A percentile compares a stretch with the other conserved stretches of the same genome.
phyloP scores from a whole-genome alignment of 345 rosid genomes.

The Salix udensis region DNA sequence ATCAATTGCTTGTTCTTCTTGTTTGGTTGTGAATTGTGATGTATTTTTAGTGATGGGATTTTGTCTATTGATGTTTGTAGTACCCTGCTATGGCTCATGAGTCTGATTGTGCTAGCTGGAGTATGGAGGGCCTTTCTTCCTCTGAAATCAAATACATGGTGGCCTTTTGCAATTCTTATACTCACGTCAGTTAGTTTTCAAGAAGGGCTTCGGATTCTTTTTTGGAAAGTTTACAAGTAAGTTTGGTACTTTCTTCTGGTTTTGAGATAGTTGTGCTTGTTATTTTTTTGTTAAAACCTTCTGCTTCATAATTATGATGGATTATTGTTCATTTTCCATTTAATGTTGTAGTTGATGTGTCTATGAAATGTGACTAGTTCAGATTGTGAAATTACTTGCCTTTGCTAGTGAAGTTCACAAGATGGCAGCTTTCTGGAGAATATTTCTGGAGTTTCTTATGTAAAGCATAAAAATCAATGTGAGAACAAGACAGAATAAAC shows the following conservation, averaged over 20 bases:
- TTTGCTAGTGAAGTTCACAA: not conserved
- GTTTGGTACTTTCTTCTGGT: not conserved
- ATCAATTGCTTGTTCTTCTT: not conserved
- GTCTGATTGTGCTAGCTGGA: conserved; percentile 77
- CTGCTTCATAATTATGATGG: not conserved
- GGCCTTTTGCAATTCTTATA: conserved; percentile 79
- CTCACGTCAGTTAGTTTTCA: conserved; percentile 75
- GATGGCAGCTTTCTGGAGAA: not conserved
- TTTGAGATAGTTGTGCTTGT: not conserved
- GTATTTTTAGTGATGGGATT: conserved; percentile 7
- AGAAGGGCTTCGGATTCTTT: conserved; percentile 83
- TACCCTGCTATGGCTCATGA: conserved; percentile 86
- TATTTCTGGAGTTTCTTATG: not conserved
- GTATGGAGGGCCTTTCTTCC: conserved; percentile 93
- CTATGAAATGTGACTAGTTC: not conserved
- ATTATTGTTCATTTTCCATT: not conserved
- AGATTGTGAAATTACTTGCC: not conserved
- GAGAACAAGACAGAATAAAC: not conserved
- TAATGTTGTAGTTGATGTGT: not conserved
- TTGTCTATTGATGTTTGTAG: conserved; percentile 35
- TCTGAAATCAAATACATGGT: conserved; percentile 59
- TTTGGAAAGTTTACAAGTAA: conserved; percentile 87
- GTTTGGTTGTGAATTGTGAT: not conserved
- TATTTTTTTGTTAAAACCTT: not conserved
- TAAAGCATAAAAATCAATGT: not conserved